These are phyloP conservation scores for Ogataea wickerhamii DNA, from an alignment of 805 yeast genomes.

Conservation along the genomic window DNA sequence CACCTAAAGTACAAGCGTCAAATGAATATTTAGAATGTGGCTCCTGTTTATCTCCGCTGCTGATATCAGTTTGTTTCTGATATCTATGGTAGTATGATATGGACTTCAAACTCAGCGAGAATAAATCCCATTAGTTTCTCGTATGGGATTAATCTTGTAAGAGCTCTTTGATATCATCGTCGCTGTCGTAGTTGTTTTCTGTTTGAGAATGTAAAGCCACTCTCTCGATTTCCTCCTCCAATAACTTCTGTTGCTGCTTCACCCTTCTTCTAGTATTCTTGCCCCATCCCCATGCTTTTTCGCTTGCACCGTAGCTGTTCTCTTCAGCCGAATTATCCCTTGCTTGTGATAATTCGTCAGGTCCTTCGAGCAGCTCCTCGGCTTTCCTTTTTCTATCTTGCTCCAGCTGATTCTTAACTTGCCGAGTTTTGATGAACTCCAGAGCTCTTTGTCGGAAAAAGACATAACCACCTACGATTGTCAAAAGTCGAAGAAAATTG, in stretches of 20 bases:
- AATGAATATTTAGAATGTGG: too few relatives aligned
- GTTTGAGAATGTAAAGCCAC: conserved; percentile 36
- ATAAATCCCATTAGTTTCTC: too few relatives aligned
- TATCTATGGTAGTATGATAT: too few relatives aligned
- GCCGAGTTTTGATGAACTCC: conserved; percentile 54
- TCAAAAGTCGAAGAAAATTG: conserved; percentile 44
- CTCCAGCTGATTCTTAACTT: conserved; percentile 44
- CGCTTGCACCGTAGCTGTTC: conserved; percentile 31
- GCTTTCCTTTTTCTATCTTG: conserved; percentile 44
- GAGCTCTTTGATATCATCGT: conserved; percentile 66
- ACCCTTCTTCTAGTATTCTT: conserved; percentile 63
- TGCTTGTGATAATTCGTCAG: conserved; percentile 24
- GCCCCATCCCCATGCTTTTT: conserved; percentile 72
- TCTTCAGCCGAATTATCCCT: conserved; percentile 18
- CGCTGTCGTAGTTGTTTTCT: conserved; percentile 41
- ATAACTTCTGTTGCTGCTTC: conserved; percentile 49
- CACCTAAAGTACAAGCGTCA: too few relatives aligned
- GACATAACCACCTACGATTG: conserved; percentile 61
- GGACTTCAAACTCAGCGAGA: too few relatives aligned
- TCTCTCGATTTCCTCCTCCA: conserved; percentile 46
- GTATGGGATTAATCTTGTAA: conserved; percentile 38
- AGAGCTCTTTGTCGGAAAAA: conserved; percentile 54
- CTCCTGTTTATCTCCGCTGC: too few relatives aligned
- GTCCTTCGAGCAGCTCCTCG: conserved; percentile 29
- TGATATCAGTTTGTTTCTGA: too few relatives aligned